These are phyloP conservation scores for Blastobotrys apis DNA, from an alignment of 1,139 yeast species.

Conservation along the genomic window DNA sequence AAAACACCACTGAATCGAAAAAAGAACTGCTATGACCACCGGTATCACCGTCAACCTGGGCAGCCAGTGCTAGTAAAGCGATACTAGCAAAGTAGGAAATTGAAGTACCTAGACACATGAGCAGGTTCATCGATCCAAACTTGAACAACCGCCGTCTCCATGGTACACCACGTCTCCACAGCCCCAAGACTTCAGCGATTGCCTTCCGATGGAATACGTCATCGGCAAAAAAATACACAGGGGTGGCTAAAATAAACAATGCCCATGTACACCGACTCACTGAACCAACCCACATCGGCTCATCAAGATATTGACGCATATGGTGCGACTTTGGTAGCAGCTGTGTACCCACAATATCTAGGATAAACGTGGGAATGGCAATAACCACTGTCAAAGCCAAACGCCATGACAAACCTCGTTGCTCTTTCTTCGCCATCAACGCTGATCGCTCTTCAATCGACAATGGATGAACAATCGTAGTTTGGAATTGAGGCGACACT, in stretches of 20 bases:
- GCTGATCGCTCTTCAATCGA: slow-evolving; percentile 63
- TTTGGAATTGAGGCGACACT: slow-evolving; percentile 45
- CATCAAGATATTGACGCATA: slow-evolving; percentile 52
- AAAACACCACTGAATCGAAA: slow-evolving; percentile 74
- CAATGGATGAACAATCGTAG: slow-evolving; percentile 53
- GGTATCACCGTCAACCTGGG: slow-evolving; percentile 34
- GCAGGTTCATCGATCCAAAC: slow-evolving; percentile 74
- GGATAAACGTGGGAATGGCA: slow-evolving; percentile 65
- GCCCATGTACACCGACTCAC: slow-evolving; percentile 65
- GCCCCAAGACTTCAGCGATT: slow-evolving; percentile 49
- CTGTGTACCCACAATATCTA: slow-evolving; percentile 68
- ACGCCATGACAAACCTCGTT: slow-evolving; percentile 44
- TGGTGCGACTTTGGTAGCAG: slow-evolving; percentile 45
- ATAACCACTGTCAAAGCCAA: slow-evolving; percentile 47
- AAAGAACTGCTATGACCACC: slow-evolving; percentile 58
- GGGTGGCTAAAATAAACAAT: slow-evolving; percentile 59
- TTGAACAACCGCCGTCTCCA: slow-evolving; percentile 55
- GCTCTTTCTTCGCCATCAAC: slow-evolving; percentile 48
- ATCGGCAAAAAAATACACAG: slow-evolving; percentile 71
- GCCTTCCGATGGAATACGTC: slow-evolving; percentile 70
- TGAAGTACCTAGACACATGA: slow-evolving; percentile 68
- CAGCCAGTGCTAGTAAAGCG: slow-evolving; percentile 49
- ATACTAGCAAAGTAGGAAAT: slow-evolving; percentile 69
- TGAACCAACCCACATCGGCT: slow-evolving; percentile 61
- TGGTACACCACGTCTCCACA: slow-evolving; percentile 56